Evolutionary conservation across 164 flowering plant species (phyloP).

Genomic region (Stephania japonica): DNA sequence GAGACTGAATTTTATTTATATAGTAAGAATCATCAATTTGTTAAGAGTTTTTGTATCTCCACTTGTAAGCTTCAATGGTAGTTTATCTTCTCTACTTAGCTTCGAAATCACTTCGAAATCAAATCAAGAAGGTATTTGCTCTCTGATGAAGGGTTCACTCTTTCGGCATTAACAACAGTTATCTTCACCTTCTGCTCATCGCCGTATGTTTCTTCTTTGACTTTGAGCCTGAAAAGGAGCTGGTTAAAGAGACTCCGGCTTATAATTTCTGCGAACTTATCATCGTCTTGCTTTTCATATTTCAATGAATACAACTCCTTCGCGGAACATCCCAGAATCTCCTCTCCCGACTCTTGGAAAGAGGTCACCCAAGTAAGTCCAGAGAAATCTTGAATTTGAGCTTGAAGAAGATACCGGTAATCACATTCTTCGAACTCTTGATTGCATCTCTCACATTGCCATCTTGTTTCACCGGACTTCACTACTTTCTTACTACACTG

Average conservation of each 20-base stretch:
- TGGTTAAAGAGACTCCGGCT: constrained; percentile 44
- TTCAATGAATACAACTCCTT: constrained; percentile 74
- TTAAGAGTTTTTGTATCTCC: not conserved
- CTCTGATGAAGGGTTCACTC: constrained; percentile 54
- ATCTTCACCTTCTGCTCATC: constrained; percentile 87
- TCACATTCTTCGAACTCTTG: constrained; percentile 87
- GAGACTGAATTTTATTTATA: not conserved
- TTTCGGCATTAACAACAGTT: constrained; percentile 77
- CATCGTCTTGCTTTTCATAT: constrained; percentile 57
- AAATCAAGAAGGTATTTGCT: constrained; percentile 45
- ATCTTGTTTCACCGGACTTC: constrained; percentile 45
- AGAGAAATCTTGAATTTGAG: constrained; percentile 84
- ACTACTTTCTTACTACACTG: constrained; percentile 88
- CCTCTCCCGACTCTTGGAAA: constrained; percentile 92
- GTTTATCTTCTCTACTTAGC: not conserved
- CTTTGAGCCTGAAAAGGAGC: constrained; percentile 65
- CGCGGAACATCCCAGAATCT: constrained; percentile 77
- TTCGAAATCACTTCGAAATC: constrained; percentile 26
- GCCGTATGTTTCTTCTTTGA: constrained; percentile 84
- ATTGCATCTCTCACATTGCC: constrained; percentile 93
- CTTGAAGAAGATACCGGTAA: constrained; percentile 87
- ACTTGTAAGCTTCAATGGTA: not conserved
- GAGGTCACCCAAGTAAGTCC: constrained; percentile 96
- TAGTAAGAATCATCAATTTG: not conserved
- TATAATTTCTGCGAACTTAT: constrained; percentile 46